Conservation (phyloP, 225 moss, liverwort and hornwort genomes). For the Pleurozium schreberi region DNA sequence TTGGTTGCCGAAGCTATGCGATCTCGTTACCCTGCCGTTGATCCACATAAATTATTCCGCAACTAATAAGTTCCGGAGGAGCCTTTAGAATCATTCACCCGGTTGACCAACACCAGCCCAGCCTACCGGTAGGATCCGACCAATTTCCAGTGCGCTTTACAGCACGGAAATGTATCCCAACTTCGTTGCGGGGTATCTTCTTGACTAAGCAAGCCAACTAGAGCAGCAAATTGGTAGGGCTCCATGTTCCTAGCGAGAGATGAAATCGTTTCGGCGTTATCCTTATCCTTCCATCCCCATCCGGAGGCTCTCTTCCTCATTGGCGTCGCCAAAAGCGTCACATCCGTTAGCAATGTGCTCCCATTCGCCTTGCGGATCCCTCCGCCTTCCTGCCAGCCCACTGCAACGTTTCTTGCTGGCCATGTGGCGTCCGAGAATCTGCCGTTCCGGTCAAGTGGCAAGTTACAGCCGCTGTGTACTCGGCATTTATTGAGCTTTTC, state of each 20-base stretch:
- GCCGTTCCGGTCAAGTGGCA: neutral
- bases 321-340: neutral
- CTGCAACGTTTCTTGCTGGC: neutral
- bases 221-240: neutral
- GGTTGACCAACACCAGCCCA: neutral
- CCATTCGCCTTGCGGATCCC: constrained; percentile 32
- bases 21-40: neutral
- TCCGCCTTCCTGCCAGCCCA: neutral
- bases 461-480: neutral
- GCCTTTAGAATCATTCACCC: neutral
- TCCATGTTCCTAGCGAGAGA: neutral
- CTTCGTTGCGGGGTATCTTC: neutral
- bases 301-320: neutral
- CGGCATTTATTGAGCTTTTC: neutral
- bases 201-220: neutral
- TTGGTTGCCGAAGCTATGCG: neutral
- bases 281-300: constrained; percentile 40
- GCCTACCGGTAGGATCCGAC: neutral
- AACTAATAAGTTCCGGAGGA: neutral
- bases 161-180: neutral
- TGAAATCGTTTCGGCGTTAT: constrained; percentile 15
- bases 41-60: neutral
- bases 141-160: constrained; percentile 8
- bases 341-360: constrained; percentile 4
- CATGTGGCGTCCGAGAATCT: neutral